Evolutionary conservation across 768 basidiomycete genomes (phyloP).

Genomic region (Royoungia palumana): DNA sequence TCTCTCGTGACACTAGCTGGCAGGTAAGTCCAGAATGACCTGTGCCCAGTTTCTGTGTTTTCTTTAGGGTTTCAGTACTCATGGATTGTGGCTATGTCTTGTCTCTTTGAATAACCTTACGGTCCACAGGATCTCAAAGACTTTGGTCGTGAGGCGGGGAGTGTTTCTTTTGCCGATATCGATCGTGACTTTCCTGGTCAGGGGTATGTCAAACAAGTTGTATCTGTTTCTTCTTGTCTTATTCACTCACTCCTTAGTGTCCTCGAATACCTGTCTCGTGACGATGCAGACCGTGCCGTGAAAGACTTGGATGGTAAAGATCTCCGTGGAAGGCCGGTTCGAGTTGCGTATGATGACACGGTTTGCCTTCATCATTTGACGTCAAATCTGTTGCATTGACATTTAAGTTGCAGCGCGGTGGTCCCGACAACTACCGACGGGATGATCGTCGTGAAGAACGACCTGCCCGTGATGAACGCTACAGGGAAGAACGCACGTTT

Average conservation of each 20-base stretch:
- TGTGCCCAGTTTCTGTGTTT: conserved; percentile 3
- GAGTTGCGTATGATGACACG: conserved; percentile 62
- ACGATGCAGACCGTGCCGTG: conserved; percentile 93
- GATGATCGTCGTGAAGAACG: conserved; percentile 68
- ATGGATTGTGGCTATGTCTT: conserved; percentile 6
- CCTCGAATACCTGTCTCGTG: conserved; percentile 84
- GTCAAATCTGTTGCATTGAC: not conserved
- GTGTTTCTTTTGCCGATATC: conserved; percentile 92
- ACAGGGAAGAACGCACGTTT: conserved; percentile 49
- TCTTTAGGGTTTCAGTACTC: conserved; percentile 19
- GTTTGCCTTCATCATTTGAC: conserved; percentile 37
- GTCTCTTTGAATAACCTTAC: conserved; percentile 27
- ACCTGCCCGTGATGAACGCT: conserved; percentile 50
- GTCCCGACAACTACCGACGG: conserved; percentile 71
- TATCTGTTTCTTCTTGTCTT: not conserved
- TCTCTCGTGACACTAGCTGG: conserved; percentile 96
- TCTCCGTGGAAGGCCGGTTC: conserved; percentile 78
- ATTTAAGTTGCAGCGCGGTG: conserved; percentile 47
- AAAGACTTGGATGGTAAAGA: conserved; percentile 84
- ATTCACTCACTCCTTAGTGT: conserved; percentile 47
- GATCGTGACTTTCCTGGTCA: conserved; percentile 82
- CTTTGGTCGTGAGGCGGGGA: conserved; percentile 91
- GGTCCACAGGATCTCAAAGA: conserved; percentile 89
- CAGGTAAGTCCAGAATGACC: conserved; percentile 67
- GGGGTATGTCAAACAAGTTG: conserved; percentile 64